Base-by-base conservation (phyloP, 202 grass and related monocot species). In the Carex arenaria region DNA sequence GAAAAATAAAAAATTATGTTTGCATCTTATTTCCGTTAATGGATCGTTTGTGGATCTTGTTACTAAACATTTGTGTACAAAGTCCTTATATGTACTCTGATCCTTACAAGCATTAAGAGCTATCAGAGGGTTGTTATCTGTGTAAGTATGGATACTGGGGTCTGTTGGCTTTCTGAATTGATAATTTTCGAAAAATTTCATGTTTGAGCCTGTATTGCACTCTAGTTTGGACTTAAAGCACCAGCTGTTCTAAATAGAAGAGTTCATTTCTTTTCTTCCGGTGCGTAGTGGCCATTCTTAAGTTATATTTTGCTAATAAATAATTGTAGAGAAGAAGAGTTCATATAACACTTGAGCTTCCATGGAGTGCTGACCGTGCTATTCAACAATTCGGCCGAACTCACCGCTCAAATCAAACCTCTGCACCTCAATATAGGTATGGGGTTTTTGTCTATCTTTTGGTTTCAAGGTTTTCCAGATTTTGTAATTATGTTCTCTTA, bases 361-460 rank as follows among this genome's bases (percentile, higher is more conserved):
- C 96, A 71, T 99, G 96, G 96, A 99, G 96, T 86, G 96, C 96
- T 80, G 96, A 99, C 72, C 91, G 96, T 72, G 96, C 96, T 43
- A 99, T 99, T 87, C 96, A 99, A 72, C 96, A 99, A 79, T 99
- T 96, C 53, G 96, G 96, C 66, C 93, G 96, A 91, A 94, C 91
- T 64, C 96, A 99, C 90, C 93, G 96, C 81, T 99, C 96, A 88
- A 99, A 99, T 86, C 96, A 99, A 92, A 94, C 91, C 81, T 96
- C 93, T 85, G 93, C 96, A 72, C 96, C 96, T 22, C 89, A 99
- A 83, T 99, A 99, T 88, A 99, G 91, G 96, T 99, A 67, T 42
- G 51, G 57, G 64, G 23, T 88, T 85, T 66, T 75, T 74, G 30
- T 55, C 76, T 11, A 68, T 22, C 23, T 82, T 82, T 38, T 49